Base-by-base conservation (phyloP, 2,329 filamentous ascomycete species). In the Penicillium sp. region DNA sequence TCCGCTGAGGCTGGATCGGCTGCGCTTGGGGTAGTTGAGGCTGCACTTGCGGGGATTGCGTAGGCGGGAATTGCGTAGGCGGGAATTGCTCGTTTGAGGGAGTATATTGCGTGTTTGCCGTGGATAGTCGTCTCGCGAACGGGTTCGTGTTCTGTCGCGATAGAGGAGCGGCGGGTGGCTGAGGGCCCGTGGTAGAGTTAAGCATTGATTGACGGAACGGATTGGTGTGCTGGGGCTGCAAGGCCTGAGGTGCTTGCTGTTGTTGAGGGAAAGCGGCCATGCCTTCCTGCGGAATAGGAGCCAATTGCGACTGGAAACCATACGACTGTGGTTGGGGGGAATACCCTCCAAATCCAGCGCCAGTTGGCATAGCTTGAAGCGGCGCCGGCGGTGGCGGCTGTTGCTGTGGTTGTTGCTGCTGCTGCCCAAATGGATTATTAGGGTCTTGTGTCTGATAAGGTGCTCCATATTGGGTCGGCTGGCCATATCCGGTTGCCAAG, bases 151-250 rank as follows among this genome's bases (percentile, higher is more conserved):
- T 87, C 68, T 90, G 87, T 32, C 86, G 84, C 51, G 75, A 75
- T 46, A 81, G 66, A 44, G 79, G 69, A 56, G 76, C 69, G 60
- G 78, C 70, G n/a, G 79, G 70, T 31, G 78, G 72, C 59, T 78
- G 70, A 57, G 78, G 72, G 50, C 82, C 82, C 8, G 85, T 84
- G 20, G 76, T 75, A 59, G 67, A 77, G 69, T 58, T 65, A 47
- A 70, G 45, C 77, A 96, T 93, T 1, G 93, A 97, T 69, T 92
- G 89, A 40, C 94, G 84, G 83, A 99, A 99, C 0, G 94, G 94
- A 70, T 99, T 99, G 8, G 92, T 96, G 54, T 58, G 52, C 66
- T 86, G 84, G 20, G 67, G 70, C 57, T 72, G 71, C 49, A 66
- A 65, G 46, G 65, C 74, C 64, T 60, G 72, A 52, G 61, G 72